Base-by-base conservation (phyloP, 257 asterid species). In the Solanum megistacrolobum region DNA sequence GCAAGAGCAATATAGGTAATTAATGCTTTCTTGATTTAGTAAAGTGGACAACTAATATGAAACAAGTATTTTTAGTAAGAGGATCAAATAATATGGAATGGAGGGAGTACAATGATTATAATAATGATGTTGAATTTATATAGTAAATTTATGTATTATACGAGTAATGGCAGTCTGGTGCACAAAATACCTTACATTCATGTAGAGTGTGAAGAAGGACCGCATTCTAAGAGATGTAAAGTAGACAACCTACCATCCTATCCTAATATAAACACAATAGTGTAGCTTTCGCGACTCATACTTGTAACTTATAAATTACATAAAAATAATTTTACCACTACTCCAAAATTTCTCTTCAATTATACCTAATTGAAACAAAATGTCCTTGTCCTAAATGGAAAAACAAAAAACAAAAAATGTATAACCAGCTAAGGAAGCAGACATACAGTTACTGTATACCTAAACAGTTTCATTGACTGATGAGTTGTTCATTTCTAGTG, bases 11-110 rank as follows among this genome's bases (percentile, higher is more conserved):
- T 52, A 52, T 52, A 2, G 0, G 3, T 52, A 52, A 52, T 18
- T 52, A 52, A 6, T 52, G 62, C 0, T 52, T 52, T 52, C 10
- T 18, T 52, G 4, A 52, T 18, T 52, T 52, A 52, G 0, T 52
- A 52, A 52, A 3, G 62, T 18, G n/a, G 10, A 52, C 23, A 18
- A 52, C 62, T 52, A 18, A 52, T 52, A 18, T 18, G n/a, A 18
- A 18, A 18, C 2, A 52, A 18, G 4, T 52, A 6, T 18, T 6
- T 52, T 18, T 52, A 52, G 23, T 7, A 52, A 52, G 10, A 52
- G 0, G 9, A 1, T 48, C 0, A 48, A 48, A 16, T 14, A 48
- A 5, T 48, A 48, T 13, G 2, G 0, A 18, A 52, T 4, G 9
- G 23, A 52, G n/a, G n/a, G 4, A 52, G n/a, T 52, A 0, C 62